These are phyloP conservation scores for Populus hybrid DNA, from an alignment of 441 rosid genomes.

Conservation along the genomic window DNA sequence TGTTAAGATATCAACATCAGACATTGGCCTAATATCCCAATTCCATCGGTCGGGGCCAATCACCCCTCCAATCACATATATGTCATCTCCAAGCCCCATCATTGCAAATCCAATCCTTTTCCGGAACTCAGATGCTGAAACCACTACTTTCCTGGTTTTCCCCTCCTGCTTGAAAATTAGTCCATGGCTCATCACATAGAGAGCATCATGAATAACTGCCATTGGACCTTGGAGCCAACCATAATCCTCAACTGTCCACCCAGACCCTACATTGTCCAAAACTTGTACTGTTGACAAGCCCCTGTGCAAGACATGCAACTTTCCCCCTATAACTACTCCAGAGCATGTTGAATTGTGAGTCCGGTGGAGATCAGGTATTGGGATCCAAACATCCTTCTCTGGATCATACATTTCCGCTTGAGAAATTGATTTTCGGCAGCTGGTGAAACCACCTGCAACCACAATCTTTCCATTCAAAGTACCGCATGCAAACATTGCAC, in stretches of 20 bases:
- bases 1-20: constrained; percentile 58
- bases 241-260: constrained; percentile 75
- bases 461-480: constrained; percentile 75
- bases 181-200: constrained; percentile 74
- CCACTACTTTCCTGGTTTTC: constrained; percentile 47
- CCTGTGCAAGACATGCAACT: constrained; percentile 79
- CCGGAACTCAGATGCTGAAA: constrained; percentile 75
- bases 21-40: constrained; percentile 70
- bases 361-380: constrained; percentile 75
- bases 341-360: constrained; percentile 89
- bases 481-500: constrained; percentile 97
- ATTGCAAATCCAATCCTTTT: constrained; percentile 77
- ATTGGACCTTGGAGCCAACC: constrained; percentile 90
- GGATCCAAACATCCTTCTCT: constrained; percentile 65
- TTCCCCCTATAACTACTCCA: constrained; percentile 65
- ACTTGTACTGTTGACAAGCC: constrained; percentile 86
- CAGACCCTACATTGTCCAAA: constrained; percentile 47
- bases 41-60: constrained; percentile 82
- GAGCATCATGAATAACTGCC: constrained; percentile 65
- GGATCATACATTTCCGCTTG: constrained; percentile 91
- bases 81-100: constrained; percentile 66
- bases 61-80: constrained; percentile 83
- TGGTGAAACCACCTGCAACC: constrained; percentile 92
- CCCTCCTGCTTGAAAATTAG: constrained; percentile 54
- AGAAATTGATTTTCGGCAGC: constrained; percentile 82